Conservation (phyloP, 148 eudicot species). For the Rhododendron henanense region DNA sequence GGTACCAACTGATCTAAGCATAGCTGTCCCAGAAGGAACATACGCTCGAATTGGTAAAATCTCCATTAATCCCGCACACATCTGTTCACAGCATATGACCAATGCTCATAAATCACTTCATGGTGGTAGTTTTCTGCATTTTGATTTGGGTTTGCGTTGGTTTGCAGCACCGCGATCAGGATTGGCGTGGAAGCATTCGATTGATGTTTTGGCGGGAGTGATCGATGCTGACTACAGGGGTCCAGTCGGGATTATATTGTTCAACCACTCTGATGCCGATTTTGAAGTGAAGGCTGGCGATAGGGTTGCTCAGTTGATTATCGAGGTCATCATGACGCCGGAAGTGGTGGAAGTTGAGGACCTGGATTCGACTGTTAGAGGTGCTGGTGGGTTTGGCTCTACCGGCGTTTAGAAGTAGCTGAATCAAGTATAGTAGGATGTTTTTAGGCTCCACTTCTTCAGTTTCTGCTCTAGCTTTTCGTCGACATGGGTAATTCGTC, state of each 20-base stretch:
- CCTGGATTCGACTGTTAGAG: conserved; percentile 65
- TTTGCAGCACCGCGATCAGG: conserved; percentile 85
- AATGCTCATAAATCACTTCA: background rate
- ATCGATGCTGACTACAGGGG: conserved; percentile 87
- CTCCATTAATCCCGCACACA: background rate
- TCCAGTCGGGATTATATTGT: conserved; percentile 72
- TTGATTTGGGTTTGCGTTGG: background rate
- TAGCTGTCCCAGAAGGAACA: conserved; percentile 77
- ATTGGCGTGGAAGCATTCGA: conserved; percentile 83
- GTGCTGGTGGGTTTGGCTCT: conserved; percentile 80
- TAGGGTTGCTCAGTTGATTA: conserved; percentile 78
- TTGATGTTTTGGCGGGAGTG: conserved; percentile 92
- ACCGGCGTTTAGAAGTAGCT: conserved; percentile 41
- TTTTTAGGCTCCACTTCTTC: background rate
- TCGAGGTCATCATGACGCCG: conserved; percentile 73
- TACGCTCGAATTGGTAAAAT: conserved; percentile 67
- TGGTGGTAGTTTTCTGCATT: background rate
- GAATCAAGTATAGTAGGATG: background rate
- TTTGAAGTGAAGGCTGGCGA: conserved; percentile 78
- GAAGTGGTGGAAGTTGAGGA: conserved; percentile 78
- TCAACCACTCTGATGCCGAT: conserved; percentile 64
- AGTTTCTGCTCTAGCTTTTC: background rate
- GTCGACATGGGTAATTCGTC: background rate
- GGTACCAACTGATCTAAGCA: conserved; percentile 79
- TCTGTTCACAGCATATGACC: background rate